Conservation (phyloP, 1,139 yeast species). For the Saccharomycopsis hybrid region DNA sequence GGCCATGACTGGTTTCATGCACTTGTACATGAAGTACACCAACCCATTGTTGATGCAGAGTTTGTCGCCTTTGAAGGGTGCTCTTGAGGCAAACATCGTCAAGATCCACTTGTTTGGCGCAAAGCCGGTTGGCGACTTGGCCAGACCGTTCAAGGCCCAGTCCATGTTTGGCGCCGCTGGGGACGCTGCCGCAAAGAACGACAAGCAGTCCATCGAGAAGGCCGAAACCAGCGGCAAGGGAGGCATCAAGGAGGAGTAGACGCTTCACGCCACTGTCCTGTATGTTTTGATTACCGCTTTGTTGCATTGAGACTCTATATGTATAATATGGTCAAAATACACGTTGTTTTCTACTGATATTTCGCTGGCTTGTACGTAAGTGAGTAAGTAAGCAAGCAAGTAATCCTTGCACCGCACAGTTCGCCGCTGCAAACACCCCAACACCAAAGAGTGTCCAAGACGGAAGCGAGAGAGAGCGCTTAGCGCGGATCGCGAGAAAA, state of each 20-base stretch:
- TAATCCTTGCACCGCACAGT: too few relatives aligned
- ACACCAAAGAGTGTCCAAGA: too few relatives aligned
- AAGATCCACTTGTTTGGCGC: conserved; percentile 83
- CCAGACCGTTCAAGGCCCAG: conserved; percentile 89
- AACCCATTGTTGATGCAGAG: conserved; percentile 96
- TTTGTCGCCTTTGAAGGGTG: conserved; percentile 82
- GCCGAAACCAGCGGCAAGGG: conserved; percentile 87
- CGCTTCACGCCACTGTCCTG: neutral
- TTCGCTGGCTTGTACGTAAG: too few relatives aligned
- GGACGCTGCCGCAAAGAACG: conserved; percentile 52
- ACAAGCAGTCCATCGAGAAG: conserved; percentile 76
- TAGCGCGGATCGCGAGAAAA: too few relatives aligned
- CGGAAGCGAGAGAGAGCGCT: too few relatives aligned
- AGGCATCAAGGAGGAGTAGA: conserved; percentile 84
- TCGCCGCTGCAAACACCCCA: too few relatives aligned
- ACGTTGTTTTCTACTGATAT: neutral
- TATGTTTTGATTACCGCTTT: neutral
- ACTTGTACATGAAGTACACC: conserved; percentile 94
- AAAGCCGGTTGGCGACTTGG: conserved; percentile 84
- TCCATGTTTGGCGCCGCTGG: conserved; percentile 62
- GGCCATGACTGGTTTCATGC: conserved; percentile 99
- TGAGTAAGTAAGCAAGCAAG: too few relatives aligned
- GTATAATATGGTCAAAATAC: neutral
- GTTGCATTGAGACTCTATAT: neutral
- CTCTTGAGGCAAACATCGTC: conserved; percentile 86